These are phyloP conservation scores for Teratosphaeria zuluensis DNA, from an alignment of 2,329 filamentous ascomycete species.

Conservation along the genomic window DNA sequence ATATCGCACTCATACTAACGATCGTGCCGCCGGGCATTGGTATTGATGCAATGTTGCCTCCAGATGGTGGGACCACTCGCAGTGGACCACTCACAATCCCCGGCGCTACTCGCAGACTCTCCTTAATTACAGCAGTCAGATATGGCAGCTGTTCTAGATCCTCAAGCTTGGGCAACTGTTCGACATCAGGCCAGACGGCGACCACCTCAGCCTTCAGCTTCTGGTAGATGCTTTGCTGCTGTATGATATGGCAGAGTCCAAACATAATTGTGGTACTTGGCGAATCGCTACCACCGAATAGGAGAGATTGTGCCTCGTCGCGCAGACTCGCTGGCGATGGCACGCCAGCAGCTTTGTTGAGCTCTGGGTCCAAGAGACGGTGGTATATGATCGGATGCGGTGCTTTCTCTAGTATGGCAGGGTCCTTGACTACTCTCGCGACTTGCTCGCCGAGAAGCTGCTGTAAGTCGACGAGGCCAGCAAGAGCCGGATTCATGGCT, in stretches of 20 bases:
- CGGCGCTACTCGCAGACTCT: slow-evolving; percentile 14
- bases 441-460: background rate
- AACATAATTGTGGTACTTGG: slow-evolving; percentile 33
- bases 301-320: slow-evolving; percentile 37
- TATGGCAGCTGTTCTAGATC: slow-evolving; percentile 14
- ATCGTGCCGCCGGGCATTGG: slow-evolving; percentile 15
- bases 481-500: background rate
- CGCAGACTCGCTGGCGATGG: slow-evolving; percentile 28
- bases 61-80: slow-evolving; percentile 12
- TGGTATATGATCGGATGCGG: slow-evolving; percentile 31
- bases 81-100: slow-evolving; percentile 12
- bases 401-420: slow-evolving; percentile 16
- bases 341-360: slow-evolving; percentile 24
- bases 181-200: slow-evolving; percentile 1
- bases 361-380: slow-evolving; percentile 25
- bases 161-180: background rate
- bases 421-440: background rate
- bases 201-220: slow-evolving; percentile 31
- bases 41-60: slow-evolving; percentile 1
- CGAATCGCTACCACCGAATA: slow-evolving; percentile 40
- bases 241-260: slow-evolving; percentile 33
- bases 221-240: slow-evolving; percentile 22
- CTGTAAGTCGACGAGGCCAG: background rate
- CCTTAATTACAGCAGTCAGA: slow-evolving; percentile 12
- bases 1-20: slow-evolving; percentile 21